Percentiles rank a stretch among this genome's conserved stretches.
Conservation (phyloP, 2,329 filamentous ascomycete genomes). For the Ascochyta viciae-villosae region DNA sequence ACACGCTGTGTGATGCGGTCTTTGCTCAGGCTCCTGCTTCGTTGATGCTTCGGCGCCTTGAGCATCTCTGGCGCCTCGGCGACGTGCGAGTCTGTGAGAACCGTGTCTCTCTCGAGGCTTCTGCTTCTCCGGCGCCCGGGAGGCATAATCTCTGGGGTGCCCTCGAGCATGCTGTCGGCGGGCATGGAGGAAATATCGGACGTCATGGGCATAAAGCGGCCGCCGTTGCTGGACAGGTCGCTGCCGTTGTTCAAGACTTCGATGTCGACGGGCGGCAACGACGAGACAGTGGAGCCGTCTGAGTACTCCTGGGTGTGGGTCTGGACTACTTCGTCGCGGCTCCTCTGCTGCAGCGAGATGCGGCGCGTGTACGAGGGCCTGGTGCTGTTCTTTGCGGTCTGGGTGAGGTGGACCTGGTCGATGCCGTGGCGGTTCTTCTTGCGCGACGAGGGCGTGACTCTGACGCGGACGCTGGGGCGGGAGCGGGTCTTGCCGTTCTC, state of each 20-base stretch:
- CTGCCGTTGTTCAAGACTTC: slow-evolving; percentile 78
- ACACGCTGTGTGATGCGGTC: slow-evolving; percentile 73
- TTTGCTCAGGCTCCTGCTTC: slow-evolving; percentile 69
- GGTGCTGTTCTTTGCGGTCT: slow-evolving; percentile 71
- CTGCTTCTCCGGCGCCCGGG: slow-evolving; percentile 58
- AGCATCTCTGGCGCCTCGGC: slow-evolving; percentile 46
- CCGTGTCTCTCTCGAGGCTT: slow-evolving; percentile 55
- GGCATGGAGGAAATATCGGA: slow-evolving; percentile 90
- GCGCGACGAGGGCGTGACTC: slow-evolving; percentile 74
- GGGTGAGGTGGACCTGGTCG: slow-evolving; percentile 87
- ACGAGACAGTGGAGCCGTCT: slow-evolving; percentile 79
- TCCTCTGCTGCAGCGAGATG: slow-evolving; percentile 66
- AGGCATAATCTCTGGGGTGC: slow-evolving; percentile 54
- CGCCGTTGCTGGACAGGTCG: slow-evolving; percentile 69
- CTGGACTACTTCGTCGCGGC: slow-evolving; percentile 44
- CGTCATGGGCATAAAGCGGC: slow-evolving; percentile 69
- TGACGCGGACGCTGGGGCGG: slow-evolving; percentile 81
- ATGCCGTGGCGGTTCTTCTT: slow-evolving; percentile 62
- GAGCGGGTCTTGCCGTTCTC: slow-evolving; percentile 66
- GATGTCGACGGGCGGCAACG: slow-evolving; percentile 78
- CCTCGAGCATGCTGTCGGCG: slow-evolving; percentile 73
- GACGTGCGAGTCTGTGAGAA: slow-evolving; percentile 30
- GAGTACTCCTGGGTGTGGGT: slow-evolving; percentile 63
- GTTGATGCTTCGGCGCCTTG: slow-evolving; percentile 64
- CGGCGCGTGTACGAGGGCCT: slow-evolving; percentile 74